Evolutionary conservation across 495 filamentous ascomycete genomes (phyloP).

Genomic region (Daldinia loculata): DNA sequence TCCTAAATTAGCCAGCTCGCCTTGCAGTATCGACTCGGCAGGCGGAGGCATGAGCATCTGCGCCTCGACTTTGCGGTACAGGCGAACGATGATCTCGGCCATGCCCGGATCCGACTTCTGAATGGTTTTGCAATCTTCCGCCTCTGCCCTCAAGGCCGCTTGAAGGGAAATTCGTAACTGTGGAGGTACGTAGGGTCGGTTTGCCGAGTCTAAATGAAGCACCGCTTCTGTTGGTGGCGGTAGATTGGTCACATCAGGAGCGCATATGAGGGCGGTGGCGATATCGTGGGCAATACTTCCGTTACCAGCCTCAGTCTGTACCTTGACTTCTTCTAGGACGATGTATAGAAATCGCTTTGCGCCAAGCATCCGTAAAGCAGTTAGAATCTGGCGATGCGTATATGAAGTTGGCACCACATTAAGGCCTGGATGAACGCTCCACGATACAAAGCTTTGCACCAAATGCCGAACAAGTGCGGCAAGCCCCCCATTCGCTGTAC

Average conservation of each 20-base stretch:
- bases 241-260: slow-evolving; percentile 64
- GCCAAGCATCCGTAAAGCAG: slow-evolving; percentile 74
- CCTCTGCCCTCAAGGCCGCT: slow-evolving; percentile 73
- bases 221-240: slow-evolving; percentile 51
- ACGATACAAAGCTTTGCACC: slow-evolving; percentile 73
- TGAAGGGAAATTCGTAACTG: slow-evolving; percentile 61
- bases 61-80: slow-evolving; percentile 77
- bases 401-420: slow-evolving; percentile 76
- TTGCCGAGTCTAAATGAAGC: slow-evolving; percentile 37
- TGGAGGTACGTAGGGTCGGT: slow-evolving; percentile 38
- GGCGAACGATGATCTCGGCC: slow-evolving; percentile 77
- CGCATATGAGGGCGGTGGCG: slow-evolving; percentile 74
- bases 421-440: slow-evolving; percentile 72
- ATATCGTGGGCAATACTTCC: slow-evolving; percentile 77
- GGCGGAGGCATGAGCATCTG: slow-evolving; percentile 53
- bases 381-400: slow-evolving; percentile 77
- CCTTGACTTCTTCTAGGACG: slow-evolving; percentile 75
- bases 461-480: slow-evolving; percentile 68
- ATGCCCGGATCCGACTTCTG: slow-evolving; percentile 66
- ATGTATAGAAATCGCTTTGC: slow-evolving; percentile 66
- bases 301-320: slow-evolving; percentile 57
- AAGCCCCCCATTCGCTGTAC: slow-evolving; percentile 67
- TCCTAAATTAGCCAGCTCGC: slow-evolving; percentile 39
- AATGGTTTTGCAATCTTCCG: slow-evolving; percentile 68
- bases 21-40: slow-evolving; percentile 46